Base-by-base conservation (phyloP, 345 rosid species). In the Heritiera fomes region DNA sequence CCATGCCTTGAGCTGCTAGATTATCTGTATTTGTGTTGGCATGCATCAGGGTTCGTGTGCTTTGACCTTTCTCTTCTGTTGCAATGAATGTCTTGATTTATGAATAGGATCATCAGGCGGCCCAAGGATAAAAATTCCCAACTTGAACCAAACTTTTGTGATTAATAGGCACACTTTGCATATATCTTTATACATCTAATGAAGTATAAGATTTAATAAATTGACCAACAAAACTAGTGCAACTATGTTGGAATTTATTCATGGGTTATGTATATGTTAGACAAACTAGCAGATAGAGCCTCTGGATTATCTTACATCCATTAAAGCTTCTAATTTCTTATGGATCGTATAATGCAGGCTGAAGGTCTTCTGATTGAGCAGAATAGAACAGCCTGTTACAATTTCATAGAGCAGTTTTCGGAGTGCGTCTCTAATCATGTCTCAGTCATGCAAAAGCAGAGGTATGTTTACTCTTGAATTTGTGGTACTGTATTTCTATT, bases 331-430 rank as follows among this genome's bases (percentile, higher is more conserved):
- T 28, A 23, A 69, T n/a, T 23, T 30, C 28, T 30, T 71, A 23
- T 49, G 43, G 43, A 7, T 71, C 43, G 38, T 34, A 6, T 28
- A 3, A 71, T 71, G 75, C 92, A 97, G 99, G 96, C 87, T 50
- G 93, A 91, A 80, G 96, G 91, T 61, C 88, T 97, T 55, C 82
- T 91, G 58, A 81, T 78, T 40, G 99, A 97, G 88, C 90, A 79
- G 78, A 91, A 87, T 65, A 83, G 87, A 76, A 69, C 91, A 30
- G 60, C 60, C 56, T 71, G 23, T 32, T 71, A 71, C 43, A n/a
- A 50, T 71, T 17, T 71, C 60, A 69, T 91, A n/a, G 94, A 91
- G 67, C 89, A 87, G 65, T 93, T 87, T 82, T 83, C 87, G 49
- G 82, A 17, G 5, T 82, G 85, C 67, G 85, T 93, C 58, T 83